These are phyloP conservation scores for Pichia gijzeniarum DNA, from an alignment of 805 yeast species.

Conservation along the genomic window DNA sequence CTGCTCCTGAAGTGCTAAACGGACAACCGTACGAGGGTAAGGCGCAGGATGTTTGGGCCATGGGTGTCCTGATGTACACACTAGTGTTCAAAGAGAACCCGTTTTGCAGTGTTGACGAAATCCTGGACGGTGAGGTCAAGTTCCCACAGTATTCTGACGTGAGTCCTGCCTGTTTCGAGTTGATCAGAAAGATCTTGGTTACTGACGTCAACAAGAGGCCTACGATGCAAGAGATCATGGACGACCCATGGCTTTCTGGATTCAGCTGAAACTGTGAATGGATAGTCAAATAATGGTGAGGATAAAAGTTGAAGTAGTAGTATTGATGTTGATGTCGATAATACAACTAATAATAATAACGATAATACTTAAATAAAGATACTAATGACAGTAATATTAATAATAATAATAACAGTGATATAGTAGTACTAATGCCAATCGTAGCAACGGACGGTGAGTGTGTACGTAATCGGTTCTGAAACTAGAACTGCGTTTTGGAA, in stretches of 20 bases:
- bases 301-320: too few relatives aligned
- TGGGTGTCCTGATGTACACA: slow-evolving; percentile 86
- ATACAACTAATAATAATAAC: too few relatives aligned
- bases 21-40: slow-evolving; percentile 88
- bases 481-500: background rate
- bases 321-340: too few relatives aligned
- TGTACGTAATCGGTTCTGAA: background rate
- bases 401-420: too few relatives aligned
- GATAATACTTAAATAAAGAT: too few relatives aligned
- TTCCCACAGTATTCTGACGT: slow-evolving; percentile 51
- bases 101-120: slow-evolving; percentile 91
- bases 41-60: slow-evolving; percentile 96
- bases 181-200: slow-evolving; percentile 62
- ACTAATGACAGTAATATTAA: too few relatives aligned
- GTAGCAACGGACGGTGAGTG: too few relatives aligned
- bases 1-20: slow-evolving; percentile 90
- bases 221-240: slow-evolving; percentile 59
- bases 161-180: slow-evolving; percentile 51
- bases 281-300: too few relatives aligned
- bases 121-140: slow-evolving; percentile 80
- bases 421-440: too few relatives aligned
- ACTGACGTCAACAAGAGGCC: slow-evolving; percentile 66
- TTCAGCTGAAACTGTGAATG: slow-evolving; percentile 23
- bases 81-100: slow-evolving; percentile 92
- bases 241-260: slow-evolving; percentile 60